Base-by-base conservation (phyloP, 176 grass and related monocot genomes). In the Hordeum marinum region DNA sequence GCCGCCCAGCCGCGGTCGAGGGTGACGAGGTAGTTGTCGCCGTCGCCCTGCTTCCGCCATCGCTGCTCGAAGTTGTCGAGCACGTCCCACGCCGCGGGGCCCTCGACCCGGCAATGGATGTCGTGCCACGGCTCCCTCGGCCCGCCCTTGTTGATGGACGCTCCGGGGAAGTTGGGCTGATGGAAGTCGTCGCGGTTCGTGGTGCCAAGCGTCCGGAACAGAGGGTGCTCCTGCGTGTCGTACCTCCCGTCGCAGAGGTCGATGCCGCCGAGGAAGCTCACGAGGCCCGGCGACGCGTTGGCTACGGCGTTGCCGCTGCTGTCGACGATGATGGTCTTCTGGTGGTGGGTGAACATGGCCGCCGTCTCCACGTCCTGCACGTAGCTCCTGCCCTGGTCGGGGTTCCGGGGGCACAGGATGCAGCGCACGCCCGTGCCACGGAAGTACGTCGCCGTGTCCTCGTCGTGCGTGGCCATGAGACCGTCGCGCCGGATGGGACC, bases 261-360 rank as follows among this genome's bases (percentile, higher is more conserved):
- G 74, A 94, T 94, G 52, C 92, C 92, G 45, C 92, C 92, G 7
- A 94, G 85, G 79, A 94, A 94, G 78, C 87, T 81, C 9, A 83
- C 46, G 4, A 94, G 82, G 0, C 76, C 32, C 8, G 78, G 88
- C 3, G 58, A 3, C 32, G 87, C 23, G 7, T 80, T 27, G 20
- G 1, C 0, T 8, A 1, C 36, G 0, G 6, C 37, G 20, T 24
- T 1, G 7, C 6, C 11, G 12, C 81, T 84, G 34, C 32, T 32
- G 70, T 98, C 96, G 4, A 87, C 87, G 52, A 98, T 62, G 29
- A 98, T 71, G 46, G 89, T 90, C 83, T 98, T 98, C 66, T 98
- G 93, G 60, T 98, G 96, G 83, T 98, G 96, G 34, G 96, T 95
- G 87, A 98, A 98, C 96, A 95, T 92, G 80, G 93, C 78, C 74